Evolutionary conservation across 768 basidiomycete species (phyloP).

Genomic region (Boletus subcaerulescens): DNA sequence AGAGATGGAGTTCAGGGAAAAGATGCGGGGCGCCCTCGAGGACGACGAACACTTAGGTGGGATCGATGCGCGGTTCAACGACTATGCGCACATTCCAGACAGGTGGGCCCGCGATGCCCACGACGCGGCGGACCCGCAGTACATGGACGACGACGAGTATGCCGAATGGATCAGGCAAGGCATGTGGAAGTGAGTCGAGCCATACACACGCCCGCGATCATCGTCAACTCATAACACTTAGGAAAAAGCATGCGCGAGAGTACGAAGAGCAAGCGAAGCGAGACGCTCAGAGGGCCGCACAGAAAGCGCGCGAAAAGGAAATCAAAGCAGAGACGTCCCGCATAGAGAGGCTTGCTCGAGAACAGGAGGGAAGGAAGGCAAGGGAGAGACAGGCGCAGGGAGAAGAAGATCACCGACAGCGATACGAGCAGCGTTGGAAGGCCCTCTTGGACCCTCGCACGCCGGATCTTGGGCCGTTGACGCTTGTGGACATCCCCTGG

Average conservation of each 20-base stretch:
- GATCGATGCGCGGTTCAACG: slow-evolving; percentile 61
- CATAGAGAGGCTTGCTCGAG: slow-evolving; percentile 49
- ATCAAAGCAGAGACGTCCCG: slow-evolving; percentile 51
- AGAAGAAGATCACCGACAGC: slow-evolving; percentile 45
- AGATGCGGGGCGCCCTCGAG: slow-evolving; percentile 66
- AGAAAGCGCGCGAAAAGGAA: slow-evolving; percentile 51
- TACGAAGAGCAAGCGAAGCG: slow-evolving; percentile 58
- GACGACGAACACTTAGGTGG: slow-evolving; percentile 70
- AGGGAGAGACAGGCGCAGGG: slow-evolving; percentile 44
- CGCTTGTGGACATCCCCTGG: slow-evolving; percentile 71
- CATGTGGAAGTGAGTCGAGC: slow-evolving; percentile 70
- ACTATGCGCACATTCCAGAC: slow-evolving; percentile 68
- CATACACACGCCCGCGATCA: not conserved
- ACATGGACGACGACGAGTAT: slow-evolving; percentile 86
- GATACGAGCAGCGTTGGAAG: slow-evolving; percentile 61
- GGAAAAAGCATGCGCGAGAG: slow-evolving; percentile 67
- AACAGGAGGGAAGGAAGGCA: slow-evolving; percentile 49
- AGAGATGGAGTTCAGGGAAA: slow-evolving; percentile 66
- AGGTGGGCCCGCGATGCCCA: slow-evolving; percentile 54
- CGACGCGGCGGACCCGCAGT: slow-evolving; percentile 39
- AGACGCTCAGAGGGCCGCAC: slow-evolving; percentile 52
- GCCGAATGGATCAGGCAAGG: slow-evolving; percentile 81
- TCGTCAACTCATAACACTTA: slow-evolving; percentile 25
- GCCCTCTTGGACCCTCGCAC: slow-evolving; percentile 37
- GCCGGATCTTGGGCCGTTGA: slow-evolving; percentile 31